Base-by-base conservation (phyloP, 139 green algal species). In the Picochlorum sp. region DNA sequence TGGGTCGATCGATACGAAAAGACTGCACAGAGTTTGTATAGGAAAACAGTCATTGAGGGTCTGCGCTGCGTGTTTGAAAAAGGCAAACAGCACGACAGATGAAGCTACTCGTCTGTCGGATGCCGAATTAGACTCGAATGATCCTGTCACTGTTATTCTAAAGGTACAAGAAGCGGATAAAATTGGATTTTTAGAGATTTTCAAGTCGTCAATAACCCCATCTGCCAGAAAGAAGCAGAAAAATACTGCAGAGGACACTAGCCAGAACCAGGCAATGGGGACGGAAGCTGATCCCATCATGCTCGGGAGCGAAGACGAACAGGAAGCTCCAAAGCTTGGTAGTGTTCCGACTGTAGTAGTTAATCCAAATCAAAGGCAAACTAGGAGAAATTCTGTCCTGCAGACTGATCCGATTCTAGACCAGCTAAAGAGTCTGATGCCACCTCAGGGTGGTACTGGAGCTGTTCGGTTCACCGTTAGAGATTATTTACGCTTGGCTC, bases 401-500 rank as follows among this genome's bases (percentile, higher is more conserved):
- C 20, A 29, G n/a, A 53, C 24, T n/a, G 20, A 29, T 31, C 44
- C 22, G 9, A 10, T 37, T 18, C 54, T 71, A 32, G 72, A 82
- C 69, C 78, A 72, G 26, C 54, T 85, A 55, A 49, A 54, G 33
- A 68, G 64, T 35, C 18, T 77, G 50, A 87, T 65, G 39, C 81
- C 78, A 0, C 47, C 43, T 12, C 55, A 41, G 3, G 79, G 78
- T 6, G 65, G 70, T n/a, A 43, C 43, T 20, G 67, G 67, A 12
- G 55, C 70, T 9, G 70, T 93, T 62, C 59, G 80, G 54, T 61
- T 93, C 13, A 68, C 30, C 0, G 55, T 65, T 22, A 41, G 75
- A 5, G 89, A 96, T 69, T 51, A 96, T 50, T 43, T 55, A 2
- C 69, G 79, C 13, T 76, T 96, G 58, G 79, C 83, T 22, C 32